Evolutionary conservation across 371 early-diverging fungal genomes (phyloP).

Genomic region (Apophysomyces variabilis): DNA sequence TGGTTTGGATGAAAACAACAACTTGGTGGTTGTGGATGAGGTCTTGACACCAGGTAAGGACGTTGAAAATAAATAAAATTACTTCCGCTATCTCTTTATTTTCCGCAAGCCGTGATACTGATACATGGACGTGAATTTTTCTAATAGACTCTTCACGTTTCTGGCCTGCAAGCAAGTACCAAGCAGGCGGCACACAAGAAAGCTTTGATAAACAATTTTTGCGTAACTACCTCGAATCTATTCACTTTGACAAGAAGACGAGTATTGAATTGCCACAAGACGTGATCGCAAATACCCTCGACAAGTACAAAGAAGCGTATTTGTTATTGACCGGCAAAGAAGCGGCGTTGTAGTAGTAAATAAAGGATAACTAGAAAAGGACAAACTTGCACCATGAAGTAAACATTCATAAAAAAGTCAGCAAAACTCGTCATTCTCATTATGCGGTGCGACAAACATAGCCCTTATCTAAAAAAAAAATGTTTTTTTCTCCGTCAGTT

Average conservation of each 20-base stretch:
- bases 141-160: conserved; percentile 92
- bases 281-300: conserved; percentile 83
- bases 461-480: too few species aligned
- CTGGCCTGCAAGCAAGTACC: conserved; percentile 89
- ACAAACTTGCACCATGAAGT: background rate
- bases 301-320: conserved; percentile 91
- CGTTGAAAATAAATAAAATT: background rate
- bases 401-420: too few species aligned
- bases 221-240: conserved; percentile 90
- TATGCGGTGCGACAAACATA: too few species aligned
- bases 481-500: too few species aligned
- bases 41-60: conserved; percentile 90
- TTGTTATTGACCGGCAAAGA: conserved; percentile 80
- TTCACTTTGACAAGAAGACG: conserved; percentile 87
- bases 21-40: conserved; percentile 90
- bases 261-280: conserved; percentile 84
- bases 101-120: too few species aligned
- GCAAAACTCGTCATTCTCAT: too few species aligned
- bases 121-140: background rate
- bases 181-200: conserved; percentile 83
- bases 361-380: too few species aligned
- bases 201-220: conserved; percentile 97
- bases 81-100: too few species aligned
- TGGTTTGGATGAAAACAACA: conserved; percentile 86
- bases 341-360: conserved; percentile 57